phyloP scores from a whole-genome alignment of 2,329 filamentous ascomycete genomes.

The Paecilomyces dactylethromorphus region DNA sequence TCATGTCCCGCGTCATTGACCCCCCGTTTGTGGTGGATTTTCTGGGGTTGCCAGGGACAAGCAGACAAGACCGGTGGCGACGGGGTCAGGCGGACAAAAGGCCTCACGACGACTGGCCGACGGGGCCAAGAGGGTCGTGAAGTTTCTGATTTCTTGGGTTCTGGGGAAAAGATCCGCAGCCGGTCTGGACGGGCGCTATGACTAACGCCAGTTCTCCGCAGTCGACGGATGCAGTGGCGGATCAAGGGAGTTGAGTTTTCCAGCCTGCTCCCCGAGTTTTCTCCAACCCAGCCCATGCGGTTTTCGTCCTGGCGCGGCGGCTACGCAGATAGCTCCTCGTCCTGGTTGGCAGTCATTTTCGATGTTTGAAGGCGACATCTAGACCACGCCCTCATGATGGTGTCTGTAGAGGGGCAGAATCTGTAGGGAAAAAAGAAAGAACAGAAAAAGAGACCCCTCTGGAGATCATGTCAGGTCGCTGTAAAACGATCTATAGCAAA shows the following conservation, averaged over 20 bases:
- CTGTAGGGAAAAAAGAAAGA: neutral
- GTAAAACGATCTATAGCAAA: neutral
- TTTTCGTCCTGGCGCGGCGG: neutral
- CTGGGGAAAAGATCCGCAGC: neutral
- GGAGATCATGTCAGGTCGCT: too few relatives aligned
- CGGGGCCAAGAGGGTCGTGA: neutral
- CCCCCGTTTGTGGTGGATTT: neutral
- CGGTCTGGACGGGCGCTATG: neutral
- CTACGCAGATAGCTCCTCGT: neutral
- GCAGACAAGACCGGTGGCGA: neutral
- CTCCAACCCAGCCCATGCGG: neutral
- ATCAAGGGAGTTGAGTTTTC: neutral
- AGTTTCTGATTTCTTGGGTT: neutral
- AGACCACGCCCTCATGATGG: too few relatives aligned
- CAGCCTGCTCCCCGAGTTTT: neutral
- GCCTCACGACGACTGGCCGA: neutral
- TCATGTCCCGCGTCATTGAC: neutral
- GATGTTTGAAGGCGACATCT: neutral
- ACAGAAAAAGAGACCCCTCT: too few relatives aligned
- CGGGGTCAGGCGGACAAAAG: constrained; percentile 1
- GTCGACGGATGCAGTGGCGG: neutral
- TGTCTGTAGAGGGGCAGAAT: neutral
- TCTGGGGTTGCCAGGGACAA: neutral
- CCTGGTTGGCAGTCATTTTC: neutral
- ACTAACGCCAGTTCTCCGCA: neutral